Percentiles rank a stretch among this genome's conserved stretches.
phyloP scores from a whole-genome alignment of 345 rosid species.

The Pugionium dolabratum region DNA sequence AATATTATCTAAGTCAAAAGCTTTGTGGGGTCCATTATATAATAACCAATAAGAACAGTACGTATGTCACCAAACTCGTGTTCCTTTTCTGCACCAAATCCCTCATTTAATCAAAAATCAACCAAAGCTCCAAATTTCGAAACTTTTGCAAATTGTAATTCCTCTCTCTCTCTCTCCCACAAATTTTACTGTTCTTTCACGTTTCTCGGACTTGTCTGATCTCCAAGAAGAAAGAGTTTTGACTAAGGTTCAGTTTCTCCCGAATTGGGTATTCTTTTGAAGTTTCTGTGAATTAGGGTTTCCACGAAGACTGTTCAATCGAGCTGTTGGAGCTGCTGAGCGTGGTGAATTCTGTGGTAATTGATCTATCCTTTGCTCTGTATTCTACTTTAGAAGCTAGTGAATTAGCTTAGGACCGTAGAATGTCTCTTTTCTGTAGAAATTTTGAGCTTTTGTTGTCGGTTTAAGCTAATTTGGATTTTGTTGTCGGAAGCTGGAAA shows the following conservation, averaged over 20 bases:
- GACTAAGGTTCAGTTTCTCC: slow-evolving; percentile 13
- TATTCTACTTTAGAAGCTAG: slow-evolving; percentile 18
- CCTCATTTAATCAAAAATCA: slow-evolving; percentile 32
- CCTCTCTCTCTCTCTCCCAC: slow-evolving; percentile 10
- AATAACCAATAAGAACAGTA: slow-evolving; percentile 5
- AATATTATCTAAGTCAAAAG: slow-evolving; percentile 23
- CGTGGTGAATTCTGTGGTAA: slow-evolving; percentile 31
- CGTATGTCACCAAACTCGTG: slow-evolving; percentile 28
- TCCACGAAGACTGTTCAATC: slow-evolving; percentile 31
- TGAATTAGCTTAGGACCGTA: slow-evolving; percentile 5
- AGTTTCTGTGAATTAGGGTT: slow-evolving; percentile 35
- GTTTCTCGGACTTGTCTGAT: slow-evolving; percentile 35
- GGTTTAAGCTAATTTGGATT: slow-evolving; percentile 27
- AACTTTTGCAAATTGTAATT: slow-evolving; percentile 26
- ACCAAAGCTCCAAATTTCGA: slow-evolving; percentile 30
- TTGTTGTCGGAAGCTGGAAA: slow-evolving; percentile 23
- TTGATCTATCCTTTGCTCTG: slow-evolving; percentile 23
- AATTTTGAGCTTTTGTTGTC: slow-evolving; percentile 23
- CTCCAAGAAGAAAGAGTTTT: slow-evolving; percentile 13
- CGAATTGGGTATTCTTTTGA: slow-evolving; percentile 12
- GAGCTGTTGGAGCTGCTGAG: slow-evolving; percentile 28
- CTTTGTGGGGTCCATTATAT: slow-evolving; percentile 30
- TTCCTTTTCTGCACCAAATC: slow-evolving; percentile 37
- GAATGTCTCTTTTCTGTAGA: slow-evolving; percentile 4
- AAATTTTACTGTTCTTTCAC: slow-evolving; percentile 21